A percentile compares a stretch with the other conserved stretches of the same genome.
These are phyloP conservation scores for Fusarium sp. DNA, from an alignment of 2,329 filamentous ascomycete species.

Conservation along the genomic window DNA sequence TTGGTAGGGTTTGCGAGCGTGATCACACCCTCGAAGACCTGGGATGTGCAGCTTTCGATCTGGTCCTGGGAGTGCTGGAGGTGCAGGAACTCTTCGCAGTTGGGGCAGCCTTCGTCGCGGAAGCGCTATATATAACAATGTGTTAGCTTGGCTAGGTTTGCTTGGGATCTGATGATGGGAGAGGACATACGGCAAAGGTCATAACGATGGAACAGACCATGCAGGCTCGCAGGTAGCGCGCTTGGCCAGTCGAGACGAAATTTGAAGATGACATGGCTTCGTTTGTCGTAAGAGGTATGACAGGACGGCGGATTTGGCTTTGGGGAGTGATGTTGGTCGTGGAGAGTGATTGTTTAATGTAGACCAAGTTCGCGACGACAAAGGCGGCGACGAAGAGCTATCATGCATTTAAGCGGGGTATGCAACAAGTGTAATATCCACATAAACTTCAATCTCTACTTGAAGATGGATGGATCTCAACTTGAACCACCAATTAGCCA, in stretches of 20 bases:
- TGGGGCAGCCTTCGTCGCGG: conserved; percentile 88
- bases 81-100: conserved; percentile 94
- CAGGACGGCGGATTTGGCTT: background rate
- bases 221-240: conserved; percentile 92
- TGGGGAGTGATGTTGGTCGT: conserved; percentile 1
- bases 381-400: conserved; percentile 21
- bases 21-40: conserved; percentile 95
- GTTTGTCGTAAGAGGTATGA: background rate
- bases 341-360: conserved; percentile 13
- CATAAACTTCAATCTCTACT: conserved; percentile 16
- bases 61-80: conserved; percentile 82
- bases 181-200: conserved; percentile 73
- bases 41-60: conserved; percentile 93
- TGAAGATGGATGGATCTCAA: conserved; percentile 26
- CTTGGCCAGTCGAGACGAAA: conserved; percentile 80
- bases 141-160: conserved; percentile 23
- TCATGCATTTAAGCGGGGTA: conserved; percentile 42
- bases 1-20: conserved; percentile 83
- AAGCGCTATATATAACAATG: conserved; percentile 73
- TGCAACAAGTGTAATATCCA: conserved; percentile 30
- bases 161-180: background rate
- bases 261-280: conserved; percentile 62
- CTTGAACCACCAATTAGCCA: conserved; percentile 3
- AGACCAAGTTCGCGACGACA: conserved; percentile 25
- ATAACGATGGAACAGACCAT: conserved; percentile 99